A percentile compares a stretch with the other conserved stretches of the same genome.
These are phyloP conservation scores for Punica granatum DNA, from an alignment of 345 rosid genomes.

Conservation along the genomic window DNA sequence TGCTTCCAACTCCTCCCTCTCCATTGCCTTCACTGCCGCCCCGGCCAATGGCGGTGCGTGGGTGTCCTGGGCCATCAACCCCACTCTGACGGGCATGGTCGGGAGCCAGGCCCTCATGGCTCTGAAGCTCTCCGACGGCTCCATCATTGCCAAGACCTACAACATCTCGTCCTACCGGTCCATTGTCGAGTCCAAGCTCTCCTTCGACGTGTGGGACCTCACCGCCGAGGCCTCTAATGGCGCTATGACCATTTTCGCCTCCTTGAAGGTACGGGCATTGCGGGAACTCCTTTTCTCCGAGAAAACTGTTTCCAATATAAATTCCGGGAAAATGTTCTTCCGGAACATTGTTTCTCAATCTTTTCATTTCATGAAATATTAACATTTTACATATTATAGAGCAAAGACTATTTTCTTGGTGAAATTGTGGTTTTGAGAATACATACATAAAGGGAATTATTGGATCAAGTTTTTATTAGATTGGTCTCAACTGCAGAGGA, in stretches of 20 bases:
- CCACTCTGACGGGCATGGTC: conserved; percentile 37
- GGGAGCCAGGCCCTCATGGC: conserved; percentile 70
- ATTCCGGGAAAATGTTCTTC: background rate
- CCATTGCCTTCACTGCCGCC: conserved; percentile 58
- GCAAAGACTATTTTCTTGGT: no score
- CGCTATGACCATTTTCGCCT: conserved; percentile 13
- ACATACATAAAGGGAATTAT: no score
- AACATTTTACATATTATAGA: no score
- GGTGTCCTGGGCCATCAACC: conserved; percentile 86
- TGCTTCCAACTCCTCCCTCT: conserved; percentile 64
- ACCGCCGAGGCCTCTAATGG: conserved; percentile 10
- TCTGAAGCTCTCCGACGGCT: conserved; percentile 17
- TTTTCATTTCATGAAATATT: no score
- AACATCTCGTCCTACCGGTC: conserved; percentile 8
- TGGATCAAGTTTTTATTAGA: no score
- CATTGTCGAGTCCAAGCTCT: conserved; percentile 12
- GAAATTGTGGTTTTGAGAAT: no score
- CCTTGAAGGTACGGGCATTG: conserved; percentile 4
- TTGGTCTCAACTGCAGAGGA: no score
- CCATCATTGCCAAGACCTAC: conserved; percentile 17
- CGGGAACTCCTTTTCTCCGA: no score
- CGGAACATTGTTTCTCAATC: background rate
- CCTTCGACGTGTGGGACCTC: conserved; percentile 15
- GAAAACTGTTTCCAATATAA: background rate
- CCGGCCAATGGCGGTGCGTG: conserved; percentile 50